Base-by-base conservation (phyloP, 2,329 filamentous ascomycete genomes). In the Colletotrichum liriopes region DNA sequence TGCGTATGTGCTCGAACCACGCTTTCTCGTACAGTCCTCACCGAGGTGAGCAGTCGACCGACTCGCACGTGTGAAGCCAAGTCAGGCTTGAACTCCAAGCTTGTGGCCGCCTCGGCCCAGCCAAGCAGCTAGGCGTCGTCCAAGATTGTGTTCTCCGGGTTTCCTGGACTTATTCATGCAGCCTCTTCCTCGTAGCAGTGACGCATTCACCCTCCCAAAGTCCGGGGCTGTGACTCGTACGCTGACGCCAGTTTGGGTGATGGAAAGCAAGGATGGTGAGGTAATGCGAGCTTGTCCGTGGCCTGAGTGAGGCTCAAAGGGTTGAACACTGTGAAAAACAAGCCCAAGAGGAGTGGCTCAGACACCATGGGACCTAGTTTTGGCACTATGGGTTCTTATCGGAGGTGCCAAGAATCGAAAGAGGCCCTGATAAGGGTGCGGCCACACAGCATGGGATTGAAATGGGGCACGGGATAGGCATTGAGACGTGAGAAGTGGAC, bases 211-310 rank as follows among this genome's bases (percentile, higher is more conserved):
- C 12, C 26, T 29, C 37, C 18, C 12, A 62, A 14, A 23, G 26
- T 37, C 55, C 37, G 23, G 62, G 67, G 35, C 32, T 39, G 52
- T 52, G 61, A 65, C 54, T 70, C 61, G 49, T 51, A 67, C 39
- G 6, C 41, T 14, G n/a, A n/a, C n/a, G 52, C 61, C 43, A 37
- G 14, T 47, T 51, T 65, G 18, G 41, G 23, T 37, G 18, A n/a
- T 23, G 9, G 29, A 43, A 49, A 65, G 29, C 51, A 54, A 64
- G 65, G 65, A 63, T 47, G 39, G 29, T 49, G 60, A 58, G 43
- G 60, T 47, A 35, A 65, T 55, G 49, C 14, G 32, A 41, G 37
- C 47, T 26, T 41, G 49, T 32, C 37, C 8, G 59, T 43, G 47
- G 65, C 58, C 45, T 35, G 14, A n/a, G 35, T 52, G 32, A 60